Evolutionary conservation across 2,329 filamentous ascomycete species (phyloP), one percentile per base, ranked within the genome.

Genomic region (Rhynchosporium secalis): DNA sequence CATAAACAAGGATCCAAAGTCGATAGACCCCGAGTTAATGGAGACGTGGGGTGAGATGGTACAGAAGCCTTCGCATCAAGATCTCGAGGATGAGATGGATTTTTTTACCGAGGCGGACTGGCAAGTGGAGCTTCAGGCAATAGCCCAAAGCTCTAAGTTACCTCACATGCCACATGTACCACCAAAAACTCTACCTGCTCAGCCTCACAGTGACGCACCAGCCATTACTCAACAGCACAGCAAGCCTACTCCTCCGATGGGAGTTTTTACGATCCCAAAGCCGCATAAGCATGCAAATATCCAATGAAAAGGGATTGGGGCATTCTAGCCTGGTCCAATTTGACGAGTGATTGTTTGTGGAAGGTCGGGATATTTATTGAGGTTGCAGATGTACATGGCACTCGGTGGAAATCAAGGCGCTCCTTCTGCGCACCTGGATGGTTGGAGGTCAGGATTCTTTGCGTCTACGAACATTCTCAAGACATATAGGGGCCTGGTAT

Each of bases 1-100:
- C 52, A 55, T 55, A 26, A 60, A 58, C 7, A 7, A 46, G n/a
- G 26, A 15, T n/a, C 10, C n/a, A 58, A 61, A 20, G 55, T 58
- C 10, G 58, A 20, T 20, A 20, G 20, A 47, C 33, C 13, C 40
- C 6, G 61, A 59, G 8, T 28, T 61, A n/a, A 15, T 64, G 8
- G 52, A 51, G 15, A 65, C 64, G 20, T 68, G 63, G 61, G 66
- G 66, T n/a, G 49, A 62, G 28, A 15, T 61, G n/a, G 40, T 58
- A 28, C 20, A 40, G 36, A 38, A 52, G 13, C 26, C n/a, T 20
- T 40, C 51, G 15, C 51, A 40, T 15, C 36, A 20, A 29, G 36
- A 54, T 54, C 20, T 41, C 20, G 51, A 54, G 36, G 33, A 41
- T 26, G 51, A 54, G n/a, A 36, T 36, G 33, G 20, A 20, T 20